Evolutionary conservation across 164 flowering plant genomes (phyloP), one percentile per base, ranked within the genome.

Genomic region (Paratinospora sagittata): DNA sequence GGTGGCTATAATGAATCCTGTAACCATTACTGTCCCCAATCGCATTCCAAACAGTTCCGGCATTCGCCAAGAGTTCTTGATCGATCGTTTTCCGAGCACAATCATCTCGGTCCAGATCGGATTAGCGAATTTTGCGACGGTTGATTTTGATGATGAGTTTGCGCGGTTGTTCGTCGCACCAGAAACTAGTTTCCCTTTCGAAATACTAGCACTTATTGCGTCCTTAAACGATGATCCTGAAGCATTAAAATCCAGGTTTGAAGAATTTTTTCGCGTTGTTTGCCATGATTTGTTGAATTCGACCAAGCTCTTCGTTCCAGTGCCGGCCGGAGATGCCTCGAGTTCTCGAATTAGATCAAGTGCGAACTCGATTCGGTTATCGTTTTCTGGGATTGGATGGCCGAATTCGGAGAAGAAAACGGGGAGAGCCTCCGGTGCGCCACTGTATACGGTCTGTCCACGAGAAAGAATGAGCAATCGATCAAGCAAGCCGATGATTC

Each of bases 1-100:
- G 37, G 98, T 90, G 34, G 98, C 98, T 6, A 94, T 73, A 63
- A 94, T 90, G 69, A 87, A 76, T 1, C 97, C 98, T 0, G 98
- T 94, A 1, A 92, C 82, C 16, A 90, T 30, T 12, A 94, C 88
- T 0, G 97, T 89, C 0, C 85, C 96, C 3, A 92, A 36, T 0
- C 98, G 85, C 63, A 88, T 81, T 3, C 84, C 86, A 68, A 94
- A 85, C 0, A 90, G 77, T 70, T 94, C 98, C 0, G 98, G 98
- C 88, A 81, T 84, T 57, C 97, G 72, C 52, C 81, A 69, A 0
- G 93, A 81, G 76, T 94, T 94, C n/a, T 64, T 78, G 14, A 84
- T 5, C 0, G 97, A 84, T 41, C 98, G 74, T 30, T 79, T 82
- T 0, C 86, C 76, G 9, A 94, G 68, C 0, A 90, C 93, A 10